A percentile compares a stretch with the other conserved stretches of the same genome.
Evolutionary conservation across 495 filamentous ascomycete species (phyloP).

Genomic region (Lindgomyces ingoldianus): DNA sequence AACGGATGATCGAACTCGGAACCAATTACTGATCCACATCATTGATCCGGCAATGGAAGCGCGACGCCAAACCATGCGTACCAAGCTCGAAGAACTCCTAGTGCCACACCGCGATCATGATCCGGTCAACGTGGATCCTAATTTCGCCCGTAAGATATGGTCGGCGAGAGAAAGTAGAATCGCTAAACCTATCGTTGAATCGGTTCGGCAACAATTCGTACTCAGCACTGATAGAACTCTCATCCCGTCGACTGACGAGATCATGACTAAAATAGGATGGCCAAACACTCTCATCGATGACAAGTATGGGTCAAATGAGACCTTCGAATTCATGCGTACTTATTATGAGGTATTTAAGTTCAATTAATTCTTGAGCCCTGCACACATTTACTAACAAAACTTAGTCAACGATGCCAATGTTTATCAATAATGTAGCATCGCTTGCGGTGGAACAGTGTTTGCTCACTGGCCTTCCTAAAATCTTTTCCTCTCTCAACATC

Average conservation of each 20-base stretch:
- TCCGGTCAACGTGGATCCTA: slow-evolving; percentile 17
- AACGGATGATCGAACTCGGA: slow-evolving; percentile 12
- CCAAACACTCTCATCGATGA: background rate
- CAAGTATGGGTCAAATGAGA: slow-evolving; percentile 24
- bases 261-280: background rate
- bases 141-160: slow-evolving; percentile 20
- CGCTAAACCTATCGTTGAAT: background rate
- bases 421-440: slow-evolving; percentile 62
- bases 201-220: background rate
- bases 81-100: slow-evolving; percentile 19
- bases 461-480: slow-evolving; percentile 35
- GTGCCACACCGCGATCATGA: slow-evolving; percentile 6
- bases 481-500: slow-evolving; percentile 46
- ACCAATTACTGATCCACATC: slow-evolving; percentile 13
- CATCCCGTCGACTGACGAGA: background rate
- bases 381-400: slow-evolving; percentile 21
- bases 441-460: slow-evolving; percentile 26
- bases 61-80: background rate
- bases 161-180: background rate
- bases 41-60: slow-evolving; percentile 17
- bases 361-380: background rate
- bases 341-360: slow-evolving; percentile 35
- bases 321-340: slow-evolving; percentile 35
- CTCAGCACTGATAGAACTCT: background rate
- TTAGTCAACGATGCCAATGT: slow-evolving; percentile 60